phyloP scores from a whole-genome alignment of 352 stramenopile species.

The Aphanomyces cochlioides region DNA sequence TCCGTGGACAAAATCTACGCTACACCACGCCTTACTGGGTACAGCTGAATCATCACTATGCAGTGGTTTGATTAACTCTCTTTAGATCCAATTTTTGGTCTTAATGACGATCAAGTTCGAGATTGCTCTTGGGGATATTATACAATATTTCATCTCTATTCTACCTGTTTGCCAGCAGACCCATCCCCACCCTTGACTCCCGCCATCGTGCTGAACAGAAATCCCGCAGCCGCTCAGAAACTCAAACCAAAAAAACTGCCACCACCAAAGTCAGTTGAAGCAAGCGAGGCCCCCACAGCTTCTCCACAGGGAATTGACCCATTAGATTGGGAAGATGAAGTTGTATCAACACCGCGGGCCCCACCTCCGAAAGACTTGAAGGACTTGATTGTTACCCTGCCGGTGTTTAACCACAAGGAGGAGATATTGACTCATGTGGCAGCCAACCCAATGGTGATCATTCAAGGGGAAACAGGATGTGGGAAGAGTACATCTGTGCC shows the following conservation, averaged over 20 bases:
- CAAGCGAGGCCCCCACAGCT: not conserved
- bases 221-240: not conserved
- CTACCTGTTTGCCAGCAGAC: not conserved
- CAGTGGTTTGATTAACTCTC: not conserved
- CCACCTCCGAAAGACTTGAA: not conserved
- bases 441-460: conserved; percentile 86
- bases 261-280: not conserved
- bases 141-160: not conserved
- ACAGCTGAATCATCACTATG: not conserved
- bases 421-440: conserved; percentile 81
- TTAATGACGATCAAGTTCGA: not conserved
- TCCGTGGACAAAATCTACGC: not conserved
- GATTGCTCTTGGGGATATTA: conserved; percentile 2
- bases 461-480: conserved; percentile 92
- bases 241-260: not conserved
- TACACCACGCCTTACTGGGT: not conserved
- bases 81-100: not conserved
- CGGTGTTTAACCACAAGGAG: conserved; percentile 83
- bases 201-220: not conserved
- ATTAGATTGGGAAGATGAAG: conserved; percentile 9
- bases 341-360: not conserved
- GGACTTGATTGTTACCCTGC: conserved; percentile 66
- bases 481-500: conserved; percentile 96
- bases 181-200: not conserved
- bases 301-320: not conserved